phyloP scores from a whole-genome alignment of 495 filamentous ascomycete genomes.

The Penicillium dipodomyicola region DNA sequence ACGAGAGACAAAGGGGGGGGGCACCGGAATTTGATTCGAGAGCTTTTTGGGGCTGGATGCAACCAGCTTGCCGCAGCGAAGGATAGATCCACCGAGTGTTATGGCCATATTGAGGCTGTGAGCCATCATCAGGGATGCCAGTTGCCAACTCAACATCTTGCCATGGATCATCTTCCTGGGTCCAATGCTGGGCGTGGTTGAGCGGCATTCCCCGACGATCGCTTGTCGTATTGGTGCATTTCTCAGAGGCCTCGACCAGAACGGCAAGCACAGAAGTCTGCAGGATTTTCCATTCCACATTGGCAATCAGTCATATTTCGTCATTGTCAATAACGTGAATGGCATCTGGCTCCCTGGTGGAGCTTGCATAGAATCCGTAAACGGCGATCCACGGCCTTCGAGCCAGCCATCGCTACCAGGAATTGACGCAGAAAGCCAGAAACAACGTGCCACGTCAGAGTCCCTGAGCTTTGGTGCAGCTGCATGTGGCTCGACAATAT shows the following conservation, averaged over 20 bases:
- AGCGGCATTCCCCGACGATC: constrained; percentile 31
- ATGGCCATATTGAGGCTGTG: constrained; percentile 26
- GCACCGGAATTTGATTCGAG: constrained; percentile 33
- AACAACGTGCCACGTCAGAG: constrained; percentile 50
- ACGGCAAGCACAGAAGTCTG: constrained; percentile 14
- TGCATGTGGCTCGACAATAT: constrained; percentile 45
- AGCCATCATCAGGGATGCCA: constrained; percentile 30
- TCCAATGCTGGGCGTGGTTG: constrained; percentile 20
- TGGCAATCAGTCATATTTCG: constrained; percentile 14
- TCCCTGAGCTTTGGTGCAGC: constrained; percentile 46
- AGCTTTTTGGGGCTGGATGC: constrained; percentile 18
- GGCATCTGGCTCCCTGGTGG: constrained; percentile 15
- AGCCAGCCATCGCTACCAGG: constrained; percentile 31
- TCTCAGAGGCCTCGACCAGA: not conserved
- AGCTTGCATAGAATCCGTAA: constrained; percentile 15
- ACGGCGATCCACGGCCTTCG: constrained; percentile 29
- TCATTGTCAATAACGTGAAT: constrained; percentile 18
- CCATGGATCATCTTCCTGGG: constrained; percentile 30
- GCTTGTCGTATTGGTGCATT: constrained; percentile 20
- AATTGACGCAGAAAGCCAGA: constrained; percentile 37
- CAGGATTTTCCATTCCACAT: constrained; percentile 17
- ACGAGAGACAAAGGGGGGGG: constrained; percentile 31
- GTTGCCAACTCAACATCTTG: constrained; percentile 39
- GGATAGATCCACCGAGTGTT: constrained; percentile 25
- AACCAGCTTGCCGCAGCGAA: constrained; percentile 22